These are phyloP conservation scores for Leishmania guyanensis DNA, from an alignment of 208 protist species.

Conservation along the genomic window DNA sequence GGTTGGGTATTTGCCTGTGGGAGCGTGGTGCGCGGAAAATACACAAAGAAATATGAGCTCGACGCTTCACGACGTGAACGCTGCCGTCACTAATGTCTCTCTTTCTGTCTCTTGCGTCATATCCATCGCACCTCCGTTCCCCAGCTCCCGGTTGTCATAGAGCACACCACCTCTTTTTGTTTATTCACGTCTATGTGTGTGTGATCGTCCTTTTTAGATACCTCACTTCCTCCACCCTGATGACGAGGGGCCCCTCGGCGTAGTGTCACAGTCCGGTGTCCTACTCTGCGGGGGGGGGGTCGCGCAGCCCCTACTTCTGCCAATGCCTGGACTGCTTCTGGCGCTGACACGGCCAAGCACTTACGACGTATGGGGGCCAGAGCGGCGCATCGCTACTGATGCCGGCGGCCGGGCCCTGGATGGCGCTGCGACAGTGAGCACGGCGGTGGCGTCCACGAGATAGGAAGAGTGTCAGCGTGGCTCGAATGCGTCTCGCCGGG, in stretches of 20 bases:
- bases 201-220: conserved; percentile 1
- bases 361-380: too few relatives aligned
- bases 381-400: not conserved
- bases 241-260: not conserved
- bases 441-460: not conserved
- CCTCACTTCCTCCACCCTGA: not conserved
- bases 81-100: not conserved
- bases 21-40: not conserved
- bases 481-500: not conserved
- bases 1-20: not conserved
- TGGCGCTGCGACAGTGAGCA: not conserved
- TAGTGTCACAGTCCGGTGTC: not conserved
- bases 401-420: not conserved
- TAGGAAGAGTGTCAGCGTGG: not conserved
- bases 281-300: not conserved
- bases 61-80: not conserved
- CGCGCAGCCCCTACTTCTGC: not conserved
- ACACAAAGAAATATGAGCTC: not conserved
- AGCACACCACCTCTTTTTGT: not conserved
- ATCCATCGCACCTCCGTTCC: not conserved
- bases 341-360: not conserved
- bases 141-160: not conserved
- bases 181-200: not conserved
- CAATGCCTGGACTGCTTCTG: not conserved
- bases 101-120: not conserved